Conservation (phyloP, 1,284 basidiomycete genomes). For the Mycena sp. region DNA sequence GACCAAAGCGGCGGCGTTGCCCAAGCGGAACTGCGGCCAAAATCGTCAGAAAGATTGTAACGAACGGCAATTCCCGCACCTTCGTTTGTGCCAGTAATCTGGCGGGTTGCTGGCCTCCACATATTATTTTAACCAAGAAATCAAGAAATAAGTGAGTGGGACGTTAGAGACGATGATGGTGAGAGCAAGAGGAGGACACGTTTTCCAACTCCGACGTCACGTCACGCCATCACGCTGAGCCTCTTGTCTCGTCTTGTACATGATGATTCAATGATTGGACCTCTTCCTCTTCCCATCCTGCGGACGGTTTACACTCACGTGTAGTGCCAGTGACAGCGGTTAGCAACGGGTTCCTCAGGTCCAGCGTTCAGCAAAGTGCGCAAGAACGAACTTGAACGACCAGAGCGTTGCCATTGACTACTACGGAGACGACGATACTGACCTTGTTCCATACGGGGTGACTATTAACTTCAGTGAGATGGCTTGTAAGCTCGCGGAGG, state of each 20-base stretch:
- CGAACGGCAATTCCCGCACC: conserved; percentile 57
- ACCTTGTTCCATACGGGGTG: conserved; percentile 70
- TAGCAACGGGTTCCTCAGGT: conserved; percentile 43
- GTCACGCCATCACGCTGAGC: too few relatives aligned
- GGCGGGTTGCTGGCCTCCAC: conserved; percentile 89
- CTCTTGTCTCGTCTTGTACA: too few relatives aligned
- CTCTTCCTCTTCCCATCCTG: too few relatives aligned
- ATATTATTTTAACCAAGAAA: conserved; percentile 53
- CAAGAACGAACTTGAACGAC: conserved; percentile 53
- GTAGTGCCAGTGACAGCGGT: too few relatives aligned
- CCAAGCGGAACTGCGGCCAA: conserved; percentile 75
- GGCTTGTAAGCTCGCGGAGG: conserved; percentile 76
- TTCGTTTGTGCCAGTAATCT: conserved; percentile 87
- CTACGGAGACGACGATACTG: conserved; percentile 59
- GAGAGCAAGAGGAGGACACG: conserved; percentile 11
- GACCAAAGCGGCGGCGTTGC: conserved; percentile 88
- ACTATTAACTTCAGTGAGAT: conserved; percentile 86
- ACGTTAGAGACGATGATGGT: conserved; percentile 34
- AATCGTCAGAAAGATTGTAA: conserved; percentile 32
- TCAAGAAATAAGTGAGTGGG: conserved; percentile 48
- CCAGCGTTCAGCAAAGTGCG: conserved; percentile 59
- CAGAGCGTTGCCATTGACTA: conserved; percentile 62
- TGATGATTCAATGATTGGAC: too few relatives aligned
- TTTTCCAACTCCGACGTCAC: neutral
- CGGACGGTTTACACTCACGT: too few relatives aligned